These are phyloP conservation scores for Hymenoscyphus occultus DNA, from an alignment of 2,329 filamentous ascomycete genomes.

Conservation along the genomic window DNA sequence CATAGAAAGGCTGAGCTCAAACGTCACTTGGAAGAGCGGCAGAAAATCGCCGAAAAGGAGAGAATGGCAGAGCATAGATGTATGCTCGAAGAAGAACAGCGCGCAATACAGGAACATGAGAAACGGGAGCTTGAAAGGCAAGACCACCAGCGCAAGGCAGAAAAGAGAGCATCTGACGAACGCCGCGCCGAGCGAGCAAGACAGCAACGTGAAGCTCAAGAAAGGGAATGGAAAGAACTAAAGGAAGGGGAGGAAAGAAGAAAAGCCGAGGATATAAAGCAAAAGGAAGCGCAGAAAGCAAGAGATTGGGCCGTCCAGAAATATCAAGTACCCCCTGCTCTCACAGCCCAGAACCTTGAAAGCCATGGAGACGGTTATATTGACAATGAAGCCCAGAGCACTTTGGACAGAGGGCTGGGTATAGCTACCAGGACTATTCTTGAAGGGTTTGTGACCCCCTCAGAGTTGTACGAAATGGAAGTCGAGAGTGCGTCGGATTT, in stretches of 20 bases:
- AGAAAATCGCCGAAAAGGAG: background rate
- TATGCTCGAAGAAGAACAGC: background rate
- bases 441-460: background rate
- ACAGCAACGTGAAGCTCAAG: conserved; percentile 1
- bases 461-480: background rate
- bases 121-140: background rate
- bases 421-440: conserved; percentile 3
- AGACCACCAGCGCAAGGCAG: background rate
- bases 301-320: background rate
- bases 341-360: background rate
- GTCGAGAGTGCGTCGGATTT: too few species aligned
- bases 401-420: background rate
- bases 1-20: too few species aligned
- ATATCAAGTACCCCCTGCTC: background rate
- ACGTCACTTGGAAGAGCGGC: background rate
- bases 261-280: background rate
- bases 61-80: background rate
- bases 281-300: conserved; percentile 1
- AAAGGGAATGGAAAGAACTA: background rate
- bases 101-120: background rate
- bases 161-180: background rate
- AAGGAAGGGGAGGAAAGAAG: background rate
- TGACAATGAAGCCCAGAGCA: background rate
- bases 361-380: background rate
- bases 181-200: background rate